Evolutionary conservation across 257 asterid species (phyloP).

Genomic region (Petrea volubilis): DNA sequence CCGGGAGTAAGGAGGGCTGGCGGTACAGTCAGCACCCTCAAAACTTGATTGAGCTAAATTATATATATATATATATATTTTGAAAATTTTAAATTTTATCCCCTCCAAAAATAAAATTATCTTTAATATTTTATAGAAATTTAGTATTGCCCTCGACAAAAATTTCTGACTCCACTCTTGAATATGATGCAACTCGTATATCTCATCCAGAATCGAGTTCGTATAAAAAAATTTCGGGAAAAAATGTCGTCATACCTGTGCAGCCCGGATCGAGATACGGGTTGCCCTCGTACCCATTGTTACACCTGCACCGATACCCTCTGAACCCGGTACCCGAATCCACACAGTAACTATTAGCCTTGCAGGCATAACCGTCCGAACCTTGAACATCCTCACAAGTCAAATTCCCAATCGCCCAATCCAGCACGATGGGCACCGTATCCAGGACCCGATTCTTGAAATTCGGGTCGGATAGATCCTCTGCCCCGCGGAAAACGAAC

Average conservation of each 20-base stretch:
- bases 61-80: no score
- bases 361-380: constrained; percentile 41
- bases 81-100: no score
- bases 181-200: no score
- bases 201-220: no score
- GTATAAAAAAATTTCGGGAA: neutral
- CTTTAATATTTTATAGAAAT: no score
- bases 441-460: constrained; percentile 25
- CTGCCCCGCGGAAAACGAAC: constrained; percentile 48
- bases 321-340: constrained; percentile 44
- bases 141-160: no score
- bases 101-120: no score
- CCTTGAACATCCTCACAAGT: constrained; percentile 37
- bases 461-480: constrained; percentile 52
- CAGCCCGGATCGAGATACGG: constrained; percentile 74
- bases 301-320: constrained; percentile 69
- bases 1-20: no score
- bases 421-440: constrained; percentile 55
- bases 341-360: constrained; percentile 47
- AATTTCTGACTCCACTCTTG: no score
- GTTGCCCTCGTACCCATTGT: constrained; percentile 60
- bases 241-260: constrained; percentile 50
- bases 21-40: no score
- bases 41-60: no score
- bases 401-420: constrained; percentile 70